Conservation (phyloP, 169 alveolate genomes). For the Eimeria sp. region DNA sequence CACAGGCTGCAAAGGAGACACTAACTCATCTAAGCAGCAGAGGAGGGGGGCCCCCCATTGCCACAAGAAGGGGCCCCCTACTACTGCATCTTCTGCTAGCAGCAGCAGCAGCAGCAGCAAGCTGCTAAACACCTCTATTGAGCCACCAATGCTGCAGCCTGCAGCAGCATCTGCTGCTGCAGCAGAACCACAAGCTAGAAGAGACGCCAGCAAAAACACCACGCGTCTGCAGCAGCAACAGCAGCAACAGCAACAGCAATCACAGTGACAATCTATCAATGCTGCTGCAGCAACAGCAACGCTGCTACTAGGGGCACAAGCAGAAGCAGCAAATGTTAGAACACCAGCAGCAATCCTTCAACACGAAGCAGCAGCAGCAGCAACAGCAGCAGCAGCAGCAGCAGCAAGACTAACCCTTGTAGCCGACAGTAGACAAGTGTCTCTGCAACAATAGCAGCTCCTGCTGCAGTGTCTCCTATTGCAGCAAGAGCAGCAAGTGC, state of each 20-base stretch:
- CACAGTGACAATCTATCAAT: no score
- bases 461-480: slow-evolving; percentile 10
- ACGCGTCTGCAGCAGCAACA: slow-evolving; percentile 28
- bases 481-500: slow-evolving; percentile 39
- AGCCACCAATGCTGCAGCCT: slow-evolving; percentile 13
- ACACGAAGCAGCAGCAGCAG: slow-evolving; percentile 3
- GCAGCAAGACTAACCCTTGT: neutral
- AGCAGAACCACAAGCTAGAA: slow-evolving; percentile 9
- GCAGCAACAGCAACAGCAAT: neutral
- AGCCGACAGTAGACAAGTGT: neutral
- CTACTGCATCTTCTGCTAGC: no score
- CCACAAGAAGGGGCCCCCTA: slow-evolving; percentile 24
- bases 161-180: slow-evolving; percentile 41
- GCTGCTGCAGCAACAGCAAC: no score
- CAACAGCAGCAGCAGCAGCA: slow-evolving; percentile 29
- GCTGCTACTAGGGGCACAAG: no score
- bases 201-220: neutral
- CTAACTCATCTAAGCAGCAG: neutral
- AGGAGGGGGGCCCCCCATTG: neutral
- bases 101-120: slow-evolving; percentile 13
- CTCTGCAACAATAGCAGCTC: slow-evolving; percentile 52
- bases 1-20: neutral
- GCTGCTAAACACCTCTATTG: neutral
- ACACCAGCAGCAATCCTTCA: neutral
- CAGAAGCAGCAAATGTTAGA: no score